Base-by-base conservation (phyloP, 805 yeast genomes). In the Teunomyces atbi region DNA sequence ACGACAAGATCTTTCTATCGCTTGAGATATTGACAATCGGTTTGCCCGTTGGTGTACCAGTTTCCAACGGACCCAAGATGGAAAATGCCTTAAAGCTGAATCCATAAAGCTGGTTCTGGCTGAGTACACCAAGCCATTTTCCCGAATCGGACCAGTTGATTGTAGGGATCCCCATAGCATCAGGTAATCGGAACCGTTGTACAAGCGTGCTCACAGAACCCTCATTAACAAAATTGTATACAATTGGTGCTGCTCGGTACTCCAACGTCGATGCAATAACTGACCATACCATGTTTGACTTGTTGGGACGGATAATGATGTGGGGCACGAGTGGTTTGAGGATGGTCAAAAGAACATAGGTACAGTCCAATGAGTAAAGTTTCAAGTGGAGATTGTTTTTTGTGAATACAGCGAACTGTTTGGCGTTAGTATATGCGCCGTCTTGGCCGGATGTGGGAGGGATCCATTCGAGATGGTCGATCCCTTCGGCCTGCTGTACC, bases 341-440 rank as follows among this genome's bases (percentile, higher is more conserved):
- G 1, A 72, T 48, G 6, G 64, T 64, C 45, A 64, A 57, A 5
- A 68, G 47, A 10, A 66, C 48, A 34, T 61, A 64, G 0, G 69
- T 59, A 45, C 71, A 64, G 46, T 69, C 70, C 3, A 72, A 47
- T 1, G 76, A 71, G 48, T 68, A 72, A 8, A 71, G 55, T 39
- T 64, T 65, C 11, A 60, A 58, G 27, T 61, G 60, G 8, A 71
- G 54, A 18, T 53, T 42, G 19, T 53, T 45, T 23, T 56, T 55
- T 8, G 71, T 58, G 47, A 60, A 69, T 4, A 71, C 52, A 3
- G 63, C 59, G 18, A 72, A 35, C 47, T 71, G 74, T 29, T 60
- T 62, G 28, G 64, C 54, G 48, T 71, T 68, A 12, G 41, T 21
- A 51, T 70, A 69, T 12, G 67, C 68, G 0, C 72, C 70, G 11